Evolutionary conservation across 2,329 filamentous ascomycete genomes (phyloP), one percentile per base, ranked within the genome.

Genomic region (Pseudogymnoascus sp.): DNA sequence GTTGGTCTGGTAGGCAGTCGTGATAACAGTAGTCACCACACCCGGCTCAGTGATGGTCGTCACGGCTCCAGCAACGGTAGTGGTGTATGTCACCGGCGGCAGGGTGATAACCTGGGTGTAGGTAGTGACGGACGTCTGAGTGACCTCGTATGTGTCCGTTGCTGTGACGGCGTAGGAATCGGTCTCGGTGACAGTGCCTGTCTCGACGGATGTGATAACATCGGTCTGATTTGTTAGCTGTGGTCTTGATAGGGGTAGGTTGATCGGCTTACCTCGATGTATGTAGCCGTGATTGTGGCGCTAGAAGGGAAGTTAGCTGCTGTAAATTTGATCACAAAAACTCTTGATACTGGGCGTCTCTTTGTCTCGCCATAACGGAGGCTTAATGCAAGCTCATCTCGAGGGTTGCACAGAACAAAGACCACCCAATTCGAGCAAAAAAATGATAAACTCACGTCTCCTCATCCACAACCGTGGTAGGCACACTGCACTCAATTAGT

Each of bases 1-100:
- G 64, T 65, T 1, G 38, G 62, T 35, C 63, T 65, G 1, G 57
- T 66, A 17, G 28, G 64, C 13, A 42, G 26, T 33, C 3, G 50
- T 60, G 50, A 40, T 61, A 4, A 38, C 61, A 4, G 63, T 64
- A 31, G 60, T 38, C 23, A 62, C 53, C 17, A 50, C 19, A 21
- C n/a, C 62, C 1, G 62, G 26, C 28, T 61, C 53, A 5, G 28
- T 33, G 23, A 61, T 31, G 17, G 35, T 47, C 1, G 35, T 60
- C 4, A 61, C 11, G 4, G 21, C 40, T 2, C 38, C 36, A 3
- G 26, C 44, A 17, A 62, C 0, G 2, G 64, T 63, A 11, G 40
- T 44, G 10, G 40, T 44, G 19, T 44, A 44, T 21, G 40, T 44
- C 40, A 44, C 40, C 19, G 40, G 40, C 19, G 40, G 40, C 19